Base-by-base conservation (phyloP, 176 grass and related monocot species). In the Musa schizocarpa region DNA sequence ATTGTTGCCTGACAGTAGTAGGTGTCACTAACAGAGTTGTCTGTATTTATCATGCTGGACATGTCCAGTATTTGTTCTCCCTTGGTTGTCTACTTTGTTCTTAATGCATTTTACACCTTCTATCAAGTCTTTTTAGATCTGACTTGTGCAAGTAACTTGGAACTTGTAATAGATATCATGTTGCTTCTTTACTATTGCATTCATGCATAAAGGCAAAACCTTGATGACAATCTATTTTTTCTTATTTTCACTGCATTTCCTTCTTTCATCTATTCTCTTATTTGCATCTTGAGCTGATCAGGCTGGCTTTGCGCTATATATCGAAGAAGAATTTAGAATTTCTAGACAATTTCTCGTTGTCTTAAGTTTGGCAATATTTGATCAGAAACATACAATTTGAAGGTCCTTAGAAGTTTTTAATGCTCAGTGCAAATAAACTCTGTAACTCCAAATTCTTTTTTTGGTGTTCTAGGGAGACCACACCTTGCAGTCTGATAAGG, bases 401-500 rank as follows among this genome's bases (percentile, higher is more conserved):
- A 29, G 20, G 10, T 24, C 12, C 65, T 68, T 11, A 43, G 1
- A 13, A 34, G 13, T 66, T 13, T 25, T 12, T 65, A 26, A 26
- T 1, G 29, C 2, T 65, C 73, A 12, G 34, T 73, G 68, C 4
- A 43, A 43, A 29, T 5, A 43, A 43, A 29, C 16, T 13, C 22
- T 58, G 52, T 59, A 68, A 3, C 8, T 9, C 17, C 21, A 20
- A 10, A 2, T 2, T 52, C 5, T 19, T 9, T 61, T 76, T 66
- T 0, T 64, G 85, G 68, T 81, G 77, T 81, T 56, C 26, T 11
- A 83, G 85, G 58, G 85, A 84, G 58, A 87, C 69, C 23, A 87
- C 85, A 58, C 85, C 85, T 67, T 87, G 81, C 51, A 87, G 81
- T 81, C 63, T 68, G 48, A 77, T 55, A 9, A 58, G 72, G 68